These are phyloP conservation scores for Talaromyces piceae DNA, from an alignment of 2,329 filamentous ascomycete genomes.

Conservation along the genomic window DNA sequence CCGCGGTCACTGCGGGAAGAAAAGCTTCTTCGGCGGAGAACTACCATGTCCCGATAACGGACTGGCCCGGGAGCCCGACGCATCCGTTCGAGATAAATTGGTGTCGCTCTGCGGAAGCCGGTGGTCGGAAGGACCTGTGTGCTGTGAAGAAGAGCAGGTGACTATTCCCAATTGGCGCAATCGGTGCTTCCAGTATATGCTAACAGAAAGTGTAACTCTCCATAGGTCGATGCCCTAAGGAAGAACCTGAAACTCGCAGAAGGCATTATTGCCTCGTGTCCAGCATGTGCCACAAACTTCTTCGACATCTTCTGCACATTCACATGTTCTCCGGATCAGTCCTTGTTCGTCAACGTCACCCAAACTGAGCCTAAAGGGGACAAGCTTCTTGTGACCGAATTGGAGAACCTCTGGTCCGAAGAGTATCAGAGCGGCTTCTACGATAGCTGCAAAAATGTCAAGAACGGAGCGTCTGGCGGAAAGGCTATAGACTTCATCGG, in stretches of 20 bases:
- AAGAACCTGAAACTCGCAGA: conserved; percentile 81
- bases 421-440: conserved; percentile 84
- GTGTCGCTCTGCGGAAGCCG: conserved; percentile 78
- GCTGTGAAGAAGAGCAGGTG: conserved; percentile 73
- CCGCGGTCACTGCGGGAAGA: conserved; percentile 82
- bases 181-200: background rate
- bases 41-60: conserved; percentile 91
- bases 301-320: conserved; percentile 98
- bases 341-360: conserved; percentile 89
- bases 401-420: conserved; percentile 82
- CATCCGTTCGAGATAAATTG: conserved; percentile 65
- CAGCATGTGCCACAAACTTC: conserved; percentile 97
- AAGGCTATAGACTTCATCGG: conserved; percentile 95
- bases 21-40: conserved; percentile 80
- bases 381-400: conserved; percentile 68
- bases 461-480: conserved; percentile 89
- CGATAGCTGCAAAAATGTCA: conserved; percentile 97
- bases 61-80: conserved; percentile 65
- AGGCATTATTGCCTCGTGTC: conserved; percentile 84
- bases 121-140: conserved; percentile 78
- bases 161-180: conserved; percentile 5
- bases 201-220: conserved; percentile 13
- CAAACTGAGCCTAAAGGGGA: conserved; percentile 51
- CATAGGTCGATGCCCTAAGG: conserved; percentile 69
- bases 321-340: conserved; percentile 95